Base-by-base conservation (phyloP, 371 early-diverging fungal species). In the Funneliformis caledonium region DNA sequence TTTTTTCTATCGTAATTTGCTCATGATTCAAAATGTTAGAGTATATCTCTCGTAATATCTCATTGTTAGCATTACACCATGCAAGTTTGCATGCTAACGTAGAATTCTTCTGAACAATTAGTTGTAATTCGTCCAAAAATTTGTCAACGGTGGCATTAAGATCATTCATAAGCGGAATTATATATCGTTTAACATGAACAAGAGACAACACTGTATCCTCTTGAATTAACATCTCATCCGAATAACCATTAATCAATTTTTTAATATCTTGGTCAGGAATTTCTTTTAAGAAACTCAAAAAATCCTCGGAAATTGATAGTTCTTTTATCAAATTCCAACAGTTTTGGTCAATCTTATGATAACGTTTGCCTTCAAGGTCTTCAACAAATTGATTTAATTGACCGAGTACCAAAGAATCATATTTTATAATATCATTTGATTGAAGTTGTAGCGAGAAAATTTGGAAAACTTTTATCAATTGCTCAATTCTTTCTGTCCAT, bases 1-100 rank as follows among this genome's bases (percentile, higher is more conserved):
- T 81, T 8, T 75, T 45, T 64, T 75, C 76, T 64, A 67, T 81
- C 7, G 81, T 76, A 14, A 60, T 76, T 42, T 81, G 76, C 37
- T 76, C 76, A 42, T 50, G n/a, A 42, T 76, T 75, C 14, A 67
- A 50, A 74, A 81, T 76, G 48, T 81, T 81, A n/a, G 59, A 43
- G 22, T 76, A 69, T 43, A 76, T 65, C 33, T 74, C 65, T 65
- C 64, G 9, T 56, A 81, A 64, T 52, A 65, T 67, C 19, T 31
- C 22, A 65, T 33, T 50, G 50, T 76, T 50, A 33, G n/a, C 42
- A 69, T 65, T 65, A 47, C 76, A 81, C 8, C 67, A 43, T 4
- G 56, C 47, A 68, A 81, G 31, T 50, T 76, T 81, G 3, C 14
- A 8, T 26, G 56, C 52, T 8, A 74, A 19, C 14, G 60, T 16